Evolutionary conservation across 2,329 filamentous ascomycete genomes (phyloP).

Genomic region (Lecanosticta acicola): DNA sequence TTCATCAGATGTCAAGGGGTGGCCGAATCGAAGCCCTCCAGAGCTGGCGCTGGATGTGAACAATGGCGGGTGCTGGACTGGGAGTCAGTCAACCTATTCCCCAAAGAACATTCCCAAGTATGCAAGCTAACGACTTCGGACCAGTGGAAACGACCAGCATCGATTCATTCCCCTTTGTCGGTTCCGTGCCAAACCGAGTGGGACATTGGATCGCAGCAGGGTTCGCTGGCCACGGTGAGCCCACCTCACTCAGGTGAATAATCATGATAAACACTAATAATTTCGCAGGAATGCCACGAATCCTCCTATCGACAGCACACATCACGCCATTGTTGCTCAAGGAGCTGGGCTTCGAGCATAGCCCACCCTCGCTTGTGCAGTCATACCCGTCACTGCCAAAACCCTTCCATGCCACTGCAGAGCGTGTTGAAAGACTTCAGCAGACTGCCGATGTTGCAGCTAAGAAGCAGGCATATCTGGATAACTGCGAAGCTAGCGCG

Average conservation of each 20-base stretch:
- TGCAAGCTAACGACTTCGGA: slow-evolving; percentile 5
- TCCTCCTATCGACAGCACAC: slow-evolving; percentile 29
- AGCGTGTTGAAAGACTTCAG: slow-evolving; percentile 23
- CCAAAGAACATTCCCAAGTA: slow-evolving; percentile 2
- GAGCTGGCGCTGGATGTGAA: slow-evolving; percentile 19
- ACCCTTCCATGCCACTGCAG: slow-evolving; percentile 28
- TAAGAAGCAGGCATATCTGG: slow-evolving; percentile 12
- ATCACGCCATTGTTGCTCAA: slow-evolving; percentile 25
- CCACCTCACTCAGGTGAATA: not conserved
- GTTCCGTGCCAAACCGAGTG: slow-evolving; percentile 21
- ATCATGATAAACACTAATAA: not conserved
- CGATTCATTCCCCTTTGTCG: slow-evolving; percentile 27
- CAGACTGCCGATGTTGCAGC: slow-evolving; percentile 13
- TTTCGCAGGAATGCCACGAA: slow-evolving; percentile 30
- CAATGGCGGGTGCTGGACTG: slow-evolving; percentile 31
- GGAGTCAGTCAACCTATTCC: slow-evolving; percentile 16
- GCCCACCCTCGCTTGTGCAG: slow-evolving; percentile 17
- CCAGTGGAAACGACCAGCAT: slow-evolving; percentile 15
- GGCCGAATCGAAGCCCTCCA: slow-evolving; percentile 16
- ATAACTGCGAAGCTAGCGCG: slow-evolving; percentile 12
- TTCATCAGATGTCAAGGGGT: slow-evolving; percentile 23
- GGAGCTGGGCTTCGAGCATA: slow-evolving; percentile 20
- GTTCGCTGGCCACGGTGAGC: slow-evolving; percentile 25
- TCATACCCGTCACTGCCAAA: slow-evolving; percentile 25
- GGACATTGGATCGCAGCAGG: slow-evolving; percentile 28